A percentile compares a stretch with the other conserved stretches of the same genome.
Evolutionary conservation across 2,329 filamentous ascomycete genomes (phyloP).

Genomic region (Trichophyton equinum): DNA sequence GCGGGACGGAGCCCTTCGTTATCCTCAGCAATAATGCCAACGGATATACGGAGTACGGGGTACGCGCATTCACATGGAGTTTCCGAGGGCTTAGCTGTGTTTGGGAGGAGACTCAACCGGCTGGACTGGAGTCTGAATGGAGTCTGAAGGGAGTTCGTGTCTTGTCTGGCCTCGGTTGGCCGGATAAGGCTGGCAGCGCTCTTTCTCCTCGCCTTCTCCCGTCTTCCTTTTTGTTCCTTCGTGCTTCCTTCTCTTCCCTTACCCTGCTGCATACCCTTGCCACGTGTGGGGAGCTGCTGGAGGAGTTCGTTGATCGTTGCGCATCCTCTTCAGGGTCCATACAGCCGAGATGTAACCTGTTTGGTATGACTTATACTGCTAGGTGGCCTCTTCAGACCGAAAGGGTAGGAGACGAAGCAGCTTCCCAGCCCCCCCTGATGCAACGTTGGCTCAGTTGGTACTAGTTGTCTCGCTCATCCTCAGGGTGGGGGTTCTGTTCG

Average conservation of each 20-base stretch:
- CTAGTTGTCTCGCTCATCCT: no score
- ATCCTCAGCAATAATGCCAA: background rate
- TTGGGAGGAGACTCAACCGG: background rate
- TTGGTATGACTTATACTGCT: background rate
- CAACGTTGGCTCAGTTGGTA: no score
- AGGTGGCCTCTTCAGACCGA: no score
- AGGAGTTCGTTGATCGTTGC: background rate
- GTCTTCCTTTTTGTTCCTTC: background rate
- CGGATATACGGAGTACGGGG: background rate
- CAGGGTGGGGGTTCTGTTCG: no score
- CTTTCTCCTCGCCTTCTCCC: background rate
- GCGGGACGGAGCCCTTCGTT: background rate
- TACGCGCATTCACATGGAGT: background rate
- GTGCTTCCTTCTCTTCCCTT: background rate
- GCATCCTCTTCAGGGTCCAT: background rate
- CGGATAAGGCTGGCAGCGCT: background rate
- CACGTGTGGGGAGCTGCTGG: background rate
- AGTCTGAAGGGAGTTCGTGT: background rate
- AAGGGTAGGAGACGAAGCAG: no score
- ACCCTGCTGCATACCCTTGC: background rate
- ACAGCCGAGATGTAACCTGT: background rate
- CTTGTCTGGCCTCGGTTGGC: background rate
- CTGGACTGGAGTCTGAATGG: background rate
- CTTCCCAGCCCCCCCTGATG: no score
- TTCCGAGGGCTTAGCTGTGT: no score